Evolutionary conservation across 768 basidiomycete species (phyloP).

Genomic region (Boletellus ananas): DNA sequence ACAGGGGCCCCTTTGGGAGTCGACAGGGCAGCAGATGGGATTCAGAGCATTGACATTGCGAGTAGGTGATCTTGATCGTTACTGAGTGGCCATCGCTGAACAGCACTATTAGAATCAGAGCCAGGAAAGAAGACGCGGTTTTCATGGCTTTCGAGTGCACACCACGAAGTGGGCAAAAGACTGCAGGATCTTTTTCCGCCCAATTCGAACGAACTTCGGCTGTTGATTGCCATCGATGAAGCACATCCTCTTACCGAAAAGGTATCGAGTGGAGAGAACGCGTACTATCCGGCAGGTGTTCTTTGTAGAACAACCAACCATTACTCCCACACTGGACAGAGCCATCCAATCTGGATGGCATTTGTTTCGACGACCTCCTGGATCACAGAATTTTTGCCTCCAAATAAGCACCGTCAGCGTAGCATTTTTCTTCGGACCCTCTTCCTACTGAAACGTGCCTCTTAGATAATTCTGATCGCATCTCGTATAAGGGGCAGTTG

Average conservation of each 20-base stretch:
- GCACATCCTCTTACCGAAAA: conserved; percentile 1
- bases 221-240: conserved; percentile 18
- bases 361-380: conserved; percentile 16
- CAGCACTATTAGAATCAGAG: too few species aligned
- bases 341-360: conserved; percentile 11
- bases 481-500: background rate
- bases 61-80: too few species aligned
- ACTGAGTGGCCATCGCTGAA: too few species aligned
- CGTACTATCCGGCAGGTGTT: conserved; percentile 5
- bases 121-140: too few species aligned
- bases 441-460: too few species aligned
- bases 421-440: background rate
- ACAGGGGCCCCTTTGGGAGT: too few species aligned
- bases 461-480: conserved; percentile 7
- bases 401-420: conserved; percentile 1
- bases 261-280: too few species aligned
- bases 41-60: too few species aligned
- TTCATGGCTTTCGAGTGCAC: background rate
- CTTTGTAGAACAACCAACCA: conserved; percentile 1
- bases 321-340: conserved; percentile 1
- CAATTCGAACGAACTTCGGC: background rate
- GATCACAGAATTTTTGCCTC: conserved; percentile 4
- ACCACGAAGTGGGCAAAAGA: background rate
- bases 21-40: too few species aligned
- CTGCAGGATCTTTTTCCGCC: background rate